Evolutionary conservation across 768 basidiomycete genomes (phyloP), one percentile per base, ranked within the genome.

Genomic region (Cystobasidium tubakii): DNA sequence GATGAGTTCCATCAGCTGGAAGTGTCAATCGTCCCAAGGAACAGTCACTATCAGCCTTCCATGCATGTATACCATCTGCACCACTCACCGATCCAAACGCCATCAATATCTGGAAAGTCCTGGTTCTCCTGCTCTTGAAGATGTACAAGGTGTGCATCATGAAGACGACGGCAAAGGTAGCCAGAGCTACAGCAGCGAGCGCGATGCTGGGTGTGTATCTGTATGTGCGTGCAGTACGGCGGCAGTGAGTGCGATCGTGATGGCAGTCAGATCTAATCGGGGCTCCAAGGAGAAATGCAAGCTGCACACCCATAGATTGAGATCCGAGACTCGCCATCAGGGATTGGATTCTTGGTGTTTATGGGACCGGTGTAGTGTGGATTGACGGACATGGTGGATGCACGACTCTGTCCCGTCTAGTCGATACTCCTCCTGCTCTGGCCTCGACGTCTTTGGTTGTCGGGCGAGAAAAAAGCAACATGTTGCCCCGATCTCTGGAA

Each of bases 291-390:
- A 19, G 57, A 7, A 62, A 62, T 31, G 23, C 73, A 0, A 79
- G 80, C 42, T 1, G 78, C 60, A 71, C 80, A 81, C 27, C 79
- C 79, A 53, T 79, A 81, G 75, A 81, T 81, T 19, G 76, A 75
- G 44, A 81, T 81, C 6, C 36, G 36, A 0, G 78, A 69, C 72
- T 81, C 81, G 2, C 78, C 81, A 62, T 78, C 74, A 3, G 74
- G 76, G 23, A 60, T 55, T 3, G 69, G 69, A 19, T 55, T 36
- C 29, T 36, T 71, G 23, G 69, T 46, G 39, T 71, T 71, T 9
- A 36, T 42, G 19, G 69, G 69, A 7, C 69, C 69, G 19, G 25
- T 23, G 42, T 71, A 71, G 9, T 67, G 7, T 31, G 66, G 34
- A 23, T 34, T 60, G 57, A 60, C 57, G 27, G 57, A 60, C 57